Evolutionary conservation across 164 flowering plant genomes (phyloP).

Genomic region (Malania oleifera): DNA sequence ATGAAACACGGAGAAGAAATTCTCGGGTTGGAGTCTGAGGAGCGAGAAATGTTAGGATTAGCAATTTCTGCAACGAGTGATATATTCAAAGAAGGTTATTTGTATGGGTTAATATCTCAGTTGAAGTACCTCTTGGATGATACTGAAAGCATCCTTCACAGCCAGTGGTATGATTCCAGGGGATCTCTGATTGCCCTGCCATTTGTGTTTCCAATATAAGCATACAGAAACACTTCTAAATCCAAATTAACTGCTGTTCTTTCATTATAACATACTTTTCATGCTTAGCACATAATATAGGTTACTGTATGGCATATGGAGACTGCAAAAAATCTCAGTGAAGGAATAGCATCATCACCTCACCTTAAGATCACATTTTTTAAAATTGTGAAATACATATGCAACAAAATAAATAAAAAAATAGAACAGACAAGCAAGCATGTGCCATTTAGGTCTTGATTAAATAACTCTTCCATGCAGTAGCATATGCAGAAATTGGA

Average conservation of each 20-base stretch:
- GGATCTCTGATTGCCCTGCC: slow-evolving; percentile 97
- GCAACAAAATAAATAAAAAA: too few relatives aligned
- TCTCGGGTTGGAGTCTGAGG: slow-evolving; percentile 84
- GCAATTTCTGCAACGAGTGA: slow-evolving; percentile 4
- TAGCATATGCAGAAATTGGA: too few relatives aligned
- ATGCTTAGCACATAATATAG: too few relatives aligned
- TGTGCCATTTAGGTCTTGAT: too few relatives aligned
- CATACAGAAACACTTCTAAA: slow-evolving; percentile 9
- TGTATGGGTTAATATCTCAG: neutral
- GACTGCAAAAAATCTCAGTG: too few relatives aligned
- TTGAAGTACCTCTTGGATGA: slow-evolving; percentile 84
- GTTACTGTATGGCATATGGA: too few relatives aligned
- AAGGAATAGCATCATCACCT: too few relatives aligned
- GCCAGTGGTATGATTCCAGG: slow-evolving; percentile 97
- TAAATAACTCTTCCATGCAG: too few relatives aligned
- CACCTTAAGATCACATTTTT: too few relatives aligned
- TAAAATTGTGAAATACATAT: too few relatives aligned
- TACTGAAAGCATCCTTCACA: slow-evolving; percentile 93
- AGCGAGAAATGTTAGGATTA: slow-evolving; percentile 16
- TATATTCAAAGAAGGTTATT: neutral
- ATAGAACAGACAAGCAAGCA: too few relatives aligned
- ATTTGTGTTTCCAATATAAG: slow-evolving; percentile 9
- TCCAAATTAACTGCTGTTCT: neutral
- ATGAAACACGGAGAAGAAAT: slow-evolving; percentile 91
- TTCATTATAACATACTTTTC: too few relatives aligned